These are phyloP conservation scores for Saprolegnia parasitica DNA, from an alignment of 352 stramenopile species.

Conservation along the genomic window DNA sequence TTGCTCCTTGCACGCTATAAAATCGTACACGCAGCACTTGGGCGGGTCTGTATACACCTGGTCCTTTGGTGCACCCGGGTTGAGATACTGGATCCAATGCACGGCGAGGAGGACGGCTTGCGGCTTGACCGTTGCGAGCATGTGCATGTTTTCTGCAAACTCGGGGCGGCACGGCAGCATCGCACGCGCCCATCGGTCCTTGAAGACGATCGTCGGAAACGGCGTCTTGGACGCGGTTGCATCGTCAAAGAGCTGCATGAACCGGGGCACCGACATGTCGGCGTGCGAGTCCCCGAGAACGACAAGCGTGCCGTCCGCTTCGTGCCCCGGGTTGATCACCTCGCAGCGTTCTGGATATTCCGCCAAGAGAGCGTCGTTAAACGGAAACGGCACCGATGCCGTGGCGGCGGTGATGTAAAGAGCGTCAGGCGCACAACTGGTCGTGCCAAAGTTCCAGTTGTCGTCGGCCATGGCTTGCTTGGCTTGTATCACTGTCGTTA, in stretches of 20 bases:
- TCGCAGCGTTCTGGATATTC: background rate
- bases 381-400: background rate
- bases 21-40: slow-evolving; percentile 5
- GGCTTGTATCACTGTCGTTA: too few relatives aligned
- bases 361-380: background rate
- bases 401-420: background rate
- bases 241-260: background rate
- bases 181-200: slow-evolving; percentile 1
- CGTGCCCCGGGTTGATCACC: slow-evolving; percentile 14
- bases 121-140: slow-evolving; percentile 7
- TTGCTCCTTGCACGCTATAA: background rate
- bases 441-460: too few relatives aligned
- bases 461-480: too few relatives aligned
- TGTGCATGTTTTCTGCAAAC: background rate
- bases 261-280: slow-evolving; percentile 23
- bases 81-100: slow-evolving; percentile 17
- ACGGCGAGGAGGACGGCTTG: slow-evolving; percentile 12
- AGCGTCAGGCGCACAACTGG: background rate
- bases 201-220: slow-evolving; percentile 26
- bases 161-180: slow-evolving; percentile 8
- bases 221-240: background rate
- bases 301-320: slow-evolving; percentile 10
- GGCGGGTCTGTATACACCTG: background rate
- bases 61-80: background rate
- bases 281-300: slow-evolving; percentile 26